Conservation (phyloP, 352 stramenopile genomes). For the Phytophthora litchii region DNA sequence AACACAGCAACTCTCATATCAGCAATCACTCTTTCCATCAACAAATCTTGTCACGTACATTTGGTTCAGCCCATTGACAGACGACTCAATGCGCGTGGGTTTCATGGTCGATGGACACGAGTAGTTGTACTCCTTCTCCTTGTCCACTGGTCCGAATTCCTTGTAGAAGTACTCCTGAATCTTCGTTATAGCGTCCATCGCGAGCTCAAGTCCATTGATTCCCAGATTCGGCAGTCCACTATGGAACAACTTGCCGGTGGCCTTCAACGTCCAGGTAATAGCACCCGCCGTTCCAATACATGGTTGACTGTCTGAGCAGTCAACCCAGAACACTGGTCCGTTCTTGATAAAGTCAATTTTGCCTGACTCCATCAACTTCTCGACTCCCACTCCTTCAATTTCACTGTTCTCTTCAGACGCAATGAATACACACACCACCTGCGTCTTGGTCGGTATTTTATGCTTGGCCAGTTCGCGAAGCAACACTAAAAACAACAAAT, state of each 20-base stretch:
- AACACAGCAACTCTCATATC: background rate
- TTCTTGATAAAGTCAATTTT: conserved; percentile 94
- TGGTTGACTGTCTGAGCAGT: conserved; percentile 92
- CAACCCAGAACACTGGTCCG: conserved; percentile 92
- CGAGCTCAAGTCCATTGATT: conserved; percentile 92
- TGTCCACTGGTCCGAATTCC: conserved; percentile 81
- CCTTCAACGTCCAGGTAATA: conserved; percentile 91
- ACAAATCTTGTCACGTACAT: conserved; percentile 49
- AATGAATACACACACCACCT: conserved; percentile 91
- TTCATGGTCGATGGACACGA: conserved; percentile 90
- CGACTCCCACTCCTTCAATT: conserved; percentile 87
- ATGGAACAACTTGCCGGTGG: conserved; percentile 92
- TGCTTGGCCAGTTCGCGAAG: conserved; percentile 80
- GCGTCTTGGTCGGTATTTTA: conserved; percentile 70
- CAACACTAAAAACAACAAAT: conserved; percentile 36
- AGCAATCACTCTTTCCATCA: background rate
- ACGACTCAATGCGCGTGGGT: conserved; percentile 83
- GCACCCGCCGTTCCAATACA: conserved; percentile 91
- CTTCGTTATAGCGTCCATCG: conserved; percentile 82
- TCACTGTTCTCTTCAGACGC: conserved; percentile 89
- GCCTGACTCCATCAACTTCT: conserved; percentile 87
- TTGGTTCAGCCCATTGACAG: conserved; percentile 81
- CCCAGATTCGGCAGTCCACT: conserved; percentile 88
- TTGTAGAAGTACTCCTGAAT: conserved; percentile 92
- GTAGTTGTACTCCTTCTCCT: conserved; percentile 93